These are phyloP conservation scores for Bonia amplexicaulis DNA, from an alignment of 176 grass and related monocot genomes.

Conservation along the genomic window DNA sequence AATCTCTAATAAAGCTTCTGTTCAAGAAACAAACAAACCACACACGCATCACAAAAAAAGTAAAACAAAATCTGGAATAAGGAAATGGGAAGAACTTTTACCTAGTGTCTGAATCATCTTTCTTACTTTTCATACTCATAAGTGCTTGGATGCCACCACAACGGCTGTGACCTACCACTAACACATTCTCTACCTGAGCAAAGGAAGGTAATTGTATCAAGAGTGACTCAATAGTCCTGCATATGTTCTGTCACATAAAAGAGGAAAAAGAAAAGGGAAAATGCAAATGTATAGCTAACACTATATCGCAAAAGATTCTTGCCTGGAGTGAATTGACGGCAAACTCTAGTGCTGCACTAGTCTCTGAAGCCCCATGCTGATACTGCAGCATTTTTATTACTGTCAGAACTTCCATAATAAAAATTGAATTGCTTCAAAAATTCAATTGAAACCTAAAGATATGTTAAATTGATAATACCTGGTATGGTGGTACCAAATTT, in stretches of 20 bases:
- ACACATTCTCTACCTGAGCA: conserved; percentile 64
- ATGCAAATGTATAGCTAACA: background rate
- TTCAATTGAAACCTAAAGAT: background rate
- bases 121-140: conserved; percentile 87
- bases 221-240: background rate
- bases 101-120: conserved; percentile 52
- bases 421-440: background rate
- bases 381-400: conserved; percentile 2
- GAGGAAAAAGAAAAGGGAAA: background rate
- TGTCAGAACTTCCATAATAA: conserved; percentile 18
- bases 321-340: conserved; percentile 64
- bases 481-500: conserved; percentile 84
- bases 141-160: conserved; percentile 94
- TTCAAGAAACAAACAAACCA: conserved; percentile 32
- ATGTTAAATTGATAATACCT: conserved; percentile 39
- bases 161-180: conserved; percentile 88
- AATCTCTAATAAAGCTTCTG: conserved; percentile 74
- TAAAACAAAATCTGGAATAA: background rate
- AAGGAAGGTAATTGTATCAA: conserved; percentile 21
- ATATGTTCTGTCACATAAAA: background rate
- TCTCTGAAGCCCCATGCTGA: conserved; percentile 79
- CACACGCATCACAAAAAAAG: conserved; percentile 10
- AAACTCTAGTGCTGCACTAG: conserved; percentile 92
- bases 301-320: conserved; percentile 15
- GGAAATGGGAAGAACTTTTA: conserved; percentile 35